Conservation (phyloP, 257 asterid genomes). For the Anisodus acutangulus region DNA sequence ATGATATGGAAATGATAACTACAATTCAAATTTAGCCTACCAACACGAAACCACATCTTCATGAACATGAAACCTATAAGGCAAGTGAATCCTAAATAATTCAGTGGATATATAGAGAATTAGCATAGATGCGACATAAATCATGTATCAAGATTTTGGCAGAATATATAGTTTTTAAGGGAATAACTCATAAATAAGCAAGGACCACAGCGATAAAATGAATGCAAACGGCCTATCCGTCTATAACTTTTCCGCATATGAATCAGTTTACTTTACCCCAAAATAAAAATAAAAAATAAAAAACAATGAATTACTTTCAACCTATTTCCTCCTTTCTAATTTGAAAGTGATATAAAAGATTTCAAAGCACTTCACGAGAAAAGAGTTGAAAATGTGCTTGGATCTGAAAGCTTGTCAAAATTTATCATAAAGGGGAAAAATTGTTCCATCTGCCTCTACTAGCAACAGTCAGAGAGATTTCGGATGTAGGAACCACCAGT, state of each 20-base stretch:
- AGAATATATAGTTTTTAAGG: neutral
- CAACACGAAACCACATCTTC: neutral
- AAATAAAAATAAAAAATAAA: neutral
- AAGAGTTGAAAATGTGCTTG: neutral
- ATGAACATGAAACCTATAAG: neutral
- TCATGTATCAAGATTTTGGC: conserved; percentile 14
- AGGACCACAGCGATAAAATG: neutral
- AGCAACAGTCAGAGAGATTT: neutral
- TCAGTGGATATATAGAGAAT: conserved; percentile 1
- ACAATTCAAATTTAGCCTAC: neutral
- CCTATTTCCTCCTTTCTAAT: neutral
- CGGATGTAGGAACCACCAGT: neutral
- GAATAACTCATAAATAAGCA: conserved; percentile 14
- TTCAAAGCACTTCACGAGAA: neutral
- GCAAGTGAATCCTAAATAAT: conserved; percentile 15
- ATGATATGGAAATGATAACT: conserved; percentile 14
- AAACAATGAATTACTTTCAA: neutral
- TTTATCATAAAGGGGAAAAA: neutral
- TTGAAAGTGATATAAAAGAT: neutral
- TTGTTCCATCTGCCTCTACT: neutral
- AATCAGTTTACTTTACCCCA: neutral
- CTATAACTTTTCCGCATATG: neutral
- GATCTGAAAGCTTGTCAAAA: neutral
- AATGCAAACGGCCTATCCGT: neutral
- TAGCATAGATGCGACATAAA: neutral